Base-by-base conservation (phyloP, 2,329 filamentous ascomycete species). In the Diaporthe nobilis region DNA sequence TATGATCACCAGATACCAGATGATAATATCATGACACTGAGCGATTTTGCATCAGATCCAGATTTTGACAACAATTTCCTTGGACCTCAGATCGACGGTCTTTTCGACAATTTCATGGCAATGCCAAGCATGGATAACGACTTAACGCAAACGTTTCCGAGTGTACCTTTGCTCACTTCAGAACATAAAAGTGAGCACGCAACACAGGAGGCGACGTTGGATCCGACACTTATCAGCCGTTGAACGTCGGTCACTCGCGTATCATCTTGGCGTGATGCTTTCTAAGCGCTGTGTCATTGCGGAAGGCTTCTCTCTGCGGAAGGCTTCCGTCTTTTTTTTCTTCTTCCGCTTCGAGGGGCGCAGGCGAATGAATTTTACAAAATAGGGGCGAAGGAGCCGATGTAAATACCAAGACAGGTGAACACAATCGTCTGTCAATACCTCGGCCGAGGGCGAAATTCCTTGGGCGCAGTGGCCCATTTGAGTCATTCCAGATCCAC, bases 401-500 rank as follows among this genome's bases (percentile, higher is more conserved):
- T 55, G 13, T 25, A 25, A n/a, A 42, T 60, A n/a, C 58, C 58
- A 42, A 28, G 58, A n/a, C 4, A 10, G 58, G 10, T 28, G 12
- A n/a, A 61, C 10, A 12, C 17, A 60, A n/a, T 15, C 22, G 1
- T 37, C 57, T 34, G 34, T 60, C 22, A 8, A n/a, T 39, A 39
- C 57, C 17, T 17, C 13, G 37, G 37, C 5, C 37, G 5, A 17
- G 22, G 58, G 37, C 37, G 15, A 42, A 1, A 61, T 61, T 61
- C 37, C 37, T 42, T 28, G 17, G n/a, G n/a, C 37, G 37, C n/a
- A 61, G 3, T 15, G 13, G 37, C 34, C 5, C 22, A 8, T 15
- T 61, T 61, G 58, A 61, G 58, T 61, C 37, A 61, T 61, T 61
- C n/a, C 37, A 42, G 58, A 42, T 61, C 58, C 58, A 61, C 58